Base-by-base conservation (phyloP, 208 protist species). In the Crithidia expoeki region DNA sequence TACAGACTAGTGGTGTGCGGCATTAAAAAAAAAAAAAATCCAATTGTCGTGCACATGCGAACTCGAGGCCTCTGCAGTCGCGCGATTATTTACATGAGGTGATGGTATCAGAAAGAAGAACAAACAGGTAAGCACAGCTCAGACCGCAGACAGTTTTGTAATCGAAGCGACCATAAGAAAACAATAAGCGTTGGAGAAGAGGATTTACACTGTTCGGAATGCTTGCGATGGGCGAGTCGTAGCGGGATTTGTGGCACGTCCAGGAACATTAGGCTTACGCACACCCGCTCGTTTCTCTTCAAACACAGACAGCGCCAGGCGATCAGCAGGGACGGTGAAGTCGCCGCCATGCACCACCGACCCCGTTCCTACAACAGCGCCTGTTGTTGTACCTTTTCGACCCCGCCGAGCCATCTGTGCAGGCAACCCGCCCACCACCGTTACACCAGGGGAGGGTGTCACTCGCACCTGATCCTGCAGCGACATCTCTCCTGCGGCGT, bases 301-400 rank as follows among this genome's bases (percentile, higher is more conserved):
- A 33, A 71, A 76, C 30, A 63, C 47, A 21, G 56, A 65, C 10
- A 76, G 71, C n/a, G 56, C 71, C 36, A 76, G 27, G 5, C 71
- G 71, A 30, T 76, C 71, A n/a, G 79, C 68, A 16, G 88, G 84
- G 17, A 82, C 53, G 17, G 79, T 44, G 59, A 80, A 93, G 19
- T 80, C 80, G 27, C 88, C 88, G 19, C 88, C 88, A 47, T 85
- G 74, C n/a, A 79, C 58, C 10, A 90, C 27, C 2, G 90, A 46
- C 7, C 47, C 25, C 17, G 19, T 59, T 30, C 42, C 36, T 2
- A 11, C 36, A 5, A 52, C 61, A 1, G 47, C 30, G 34, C 49
- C 52, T 5, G n/a, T n/a, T n/a, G n/a, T n/a, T n/a, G n/a, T n/a
- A n/a, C 50, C 51, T 28, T 76, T 65, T 50, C 55, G 32, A 42